Evolutionary conservation across 495 filamentous ascomycete species (phyloP).

Genomic region (Choiromyces venosus): DNA sequence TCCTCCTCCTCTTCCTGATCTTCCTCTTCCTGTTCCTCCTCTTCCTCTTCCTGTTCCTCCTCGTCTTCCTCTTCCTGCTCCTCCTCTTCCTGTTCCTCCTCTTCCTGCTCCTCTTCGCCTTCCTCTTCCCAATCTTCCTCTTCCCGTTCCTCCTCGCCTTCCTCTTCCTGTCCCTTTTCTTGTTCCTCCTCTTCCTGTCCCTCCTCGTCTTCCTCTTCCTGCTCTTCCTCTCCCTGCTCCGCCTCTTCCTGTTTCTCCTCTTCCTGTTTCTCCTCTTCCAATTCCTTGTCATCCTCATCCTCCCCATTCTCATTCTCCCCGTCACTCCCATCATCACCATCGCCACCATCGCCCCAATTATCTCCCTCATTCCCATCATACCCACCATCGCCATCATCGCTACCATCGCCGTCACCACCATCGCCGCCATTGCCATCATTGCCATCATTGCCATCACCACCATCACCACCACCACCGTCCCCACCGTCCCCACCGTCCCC

Average conservation of each 20-base stretch:
- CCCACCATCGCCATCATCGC: neutral
- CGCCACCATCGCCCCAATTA: slow-evolving; percentile 4
- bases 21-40: slow-evolving; percentile 7
- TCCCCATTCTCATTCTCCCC: neutral
- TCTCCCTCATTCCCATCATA: neutral
- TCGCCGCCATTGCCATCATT: neutral
- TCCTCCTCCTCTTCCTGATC: neutral
- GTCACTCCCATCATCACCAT: neutral
- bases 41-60: slow-evolving; percentile 14
- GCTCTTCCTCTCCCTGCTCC: slow-evolving; percentile 1
- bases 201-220: neutral
- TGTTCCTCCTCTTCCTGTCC: neutral
- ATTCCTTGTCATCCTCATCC: neutral
- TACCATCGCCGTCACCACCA: neutral
- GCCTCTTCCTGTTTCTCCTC: neutral
- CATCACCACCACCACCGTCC: neutral
- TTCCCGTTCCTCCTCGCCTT: neutral
- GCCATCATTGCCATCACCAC: neutral
- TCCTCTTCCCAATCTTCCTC: neutral
- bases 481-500: neutral
- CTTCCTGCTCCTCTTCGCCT: neutral
- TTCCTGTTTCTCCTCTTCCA: neutral
- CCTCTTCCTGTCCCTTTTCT: neutral
- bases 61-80: slow-evolving; percentile 13
- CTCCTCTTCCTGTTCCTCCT: slow-evolving; percentile 10